These are phyloP conservation scores for Phytophthora cryptogea DNA, from an alignment of 352 stramenopile species.

Conservation along the genomic window DNA sequence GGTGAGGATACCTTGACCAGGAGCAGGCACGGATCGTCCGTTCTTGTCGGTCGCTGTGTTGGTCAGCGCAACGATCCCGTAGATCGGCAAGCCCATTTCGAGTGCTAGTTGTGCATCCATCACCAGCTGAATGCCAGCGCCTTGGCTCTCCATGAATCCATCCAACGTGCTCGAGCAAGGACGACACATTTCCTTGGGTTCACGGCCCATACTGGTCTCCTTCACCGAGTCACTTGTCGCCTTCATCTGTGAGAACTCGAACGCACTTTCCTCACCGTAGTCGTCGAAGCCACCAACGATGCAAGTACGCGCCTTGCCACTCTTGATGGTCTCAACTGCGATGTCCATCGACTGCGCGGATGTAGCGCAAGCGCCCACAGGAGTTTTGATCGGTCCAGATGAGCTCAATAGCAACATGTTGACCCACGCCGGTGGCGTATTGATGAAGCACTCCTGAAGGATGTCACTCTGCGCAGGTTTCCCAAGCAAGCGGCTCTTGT, in stretches of 20 bases:
- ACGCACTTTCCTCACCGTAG: slow-evolving; percentile 76
- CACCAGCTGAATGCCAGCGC: slow-evolving; percentile 85
- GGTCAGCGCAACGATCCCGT: slow-evolving; percentile 78
- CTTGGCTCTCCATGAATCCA: slow-evolving; percentile 90
- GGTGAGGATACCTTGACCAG: slow-evolving; percentile 86
- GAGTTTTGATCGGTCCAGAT: slow-evolving; percentile 89
- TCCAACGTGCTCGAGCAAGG: slow-evolving; percentile 76
- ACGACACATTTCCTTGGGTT: slow-evolving; percentile 83
- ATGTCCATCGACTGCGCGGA: slow-evolving; percentile 89
- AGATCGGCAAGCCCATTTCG: slow-evolving; percentile 90
- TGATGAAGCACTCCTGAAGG: slow-evolving; percentile 90
- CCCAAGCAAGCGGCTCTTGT: slow-evolving; percentile 65
- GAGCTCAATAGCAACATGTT: slow-evolving; percentile 90
- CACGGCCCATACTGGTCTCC: slow-evolving; percentile 75
- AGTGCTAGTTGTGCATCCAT: slow-evolving; percentile 88
- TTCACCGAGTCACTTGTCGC: slow-evolving; percentile 87
- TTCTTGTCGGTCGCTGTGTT: slow-evolving; percentile 91
- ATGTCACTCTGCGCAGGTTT: slow-evolving; percentile 77
- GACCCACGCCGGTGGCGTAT: slow-evolving; percentile 87
- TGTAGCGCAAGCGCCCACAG: slow-evolving; percentile 85
- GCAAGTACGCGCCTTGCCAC: slow-evolving; percentile 82
- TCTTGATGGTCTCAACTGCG: slow-evolving; percentile 88
- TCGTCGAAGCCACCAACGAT: slow-evolving; percentile 89
- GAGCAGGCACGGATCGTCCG: slow-evolving; percentile 82
- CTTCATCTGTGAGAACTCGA: slow-evolving; percentile 91